phyloP scores from a whole-genome alignment of 768 basidiomycete species.

The Rubroboletus pulcherrimus region DNA sequence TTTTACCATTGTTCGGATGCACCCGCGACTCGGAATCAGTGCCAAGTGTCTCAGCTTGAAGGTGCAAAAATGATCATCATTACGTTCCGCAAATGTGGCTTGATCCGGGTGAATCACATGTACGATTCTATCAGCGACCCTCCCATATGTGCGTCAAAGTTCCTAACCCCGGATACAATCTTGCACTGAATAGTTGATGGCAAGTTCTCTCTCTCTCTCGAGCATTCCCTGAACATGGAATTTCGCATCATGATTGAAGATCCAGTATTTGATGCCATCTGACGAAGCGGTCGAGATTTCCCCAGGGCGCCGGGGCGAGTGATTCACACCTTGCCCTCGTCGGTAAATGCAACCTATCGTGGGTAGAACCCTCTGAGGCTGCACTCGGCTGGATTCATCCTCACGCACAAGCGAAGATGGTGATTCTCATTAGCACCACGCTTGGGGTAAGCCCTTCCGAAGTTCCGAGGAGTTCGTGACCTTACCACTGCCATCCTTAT shows the following conservation, averaged over 20 bases:
- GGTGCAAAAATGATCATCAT: background rate
- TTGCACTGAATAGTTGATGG: background rate
- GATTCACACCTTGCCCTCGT: background rate
- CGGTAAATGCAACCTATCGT: background rate
- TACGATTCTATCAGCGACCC: no score
- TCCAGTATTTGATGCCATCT: background rate
- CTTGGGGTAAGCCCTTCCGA: no score
- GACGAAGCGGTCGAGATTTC: background rate
- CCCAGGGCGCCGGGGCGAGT: no score
- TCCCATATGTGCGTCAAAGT: background rate
- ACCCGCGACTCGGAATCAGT: background rate
- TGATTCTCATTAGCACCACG: background rate
- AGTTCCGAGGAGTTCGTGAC: background rate
- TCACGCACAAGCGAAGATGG: background rate
- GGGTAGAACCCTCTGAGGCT: background rate
- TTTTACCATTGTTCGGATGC: background rate
- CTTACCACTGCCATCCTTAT: background rate
- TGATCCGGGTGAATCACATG: background rate
- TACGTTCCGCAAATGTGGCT: no score
- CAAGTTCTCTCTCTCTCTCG: background rate
- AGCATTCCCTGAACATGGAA: background rate
- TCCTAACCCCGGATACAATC: background rate
- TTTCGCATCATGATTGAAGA: background rate
- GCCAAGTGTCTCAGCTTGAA: background rate
- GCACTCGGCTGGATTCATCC: background rate